Evolutionary conservation across 192 early-diverging fungal genomes (phyloP), one percentile per base, ranked within the genome.

Genomic region (Coemansia brasiliensis): DNA sequence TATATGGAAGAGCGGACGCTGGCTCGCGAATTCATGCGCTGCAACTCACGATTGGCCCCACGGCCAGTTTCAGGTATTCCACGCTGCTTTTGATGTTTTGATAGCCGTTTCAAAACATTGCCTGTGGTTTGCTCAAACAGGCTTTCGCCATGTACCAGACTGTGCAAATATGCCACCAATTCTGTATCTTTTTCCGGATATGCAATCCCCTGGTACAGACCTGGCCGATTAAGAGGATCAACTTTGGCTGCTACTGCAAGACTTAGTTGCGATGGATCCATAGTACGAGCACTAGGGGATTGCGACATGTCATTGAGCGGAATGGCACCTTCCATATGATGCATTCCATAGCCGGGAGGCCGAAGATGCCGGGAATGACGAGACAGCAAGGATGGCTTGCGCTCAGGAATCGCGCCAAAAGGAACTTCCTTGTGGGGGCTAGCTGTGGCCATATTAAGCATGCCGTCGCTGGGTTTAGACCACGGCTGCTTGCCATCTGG

Each of bases 1-100:
- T 79, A 79, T 2, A 79, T 65, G 2, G 75, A 79, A 27, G 75
- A 72, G 9, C 69, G 63, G 22, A 41, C 58, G 59, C 69, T 79
- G 37, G 22, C 41, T 22, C 51, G 44, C 26, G 58, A 61, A 11
- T 29, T 52, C 39, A 52, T 52, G 13, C 29, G 48, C 27, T 22
- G 38, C 38, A 60, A 39, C 20, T 25, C 18, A 21, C 13, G 53
- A 13, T 7, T 21, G 1, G 57, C 5, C 6, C 32, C 32, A 7
- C 32, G 32, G 18, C 51, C 24, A 4, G 37, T 13, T 6, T 43
- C 46, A 13, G 43, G 43, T 20, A 16, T n/a, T 7, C 9, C 43
- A 41, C 57, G 61, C 35, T 52, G 37, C 40, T 67, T 51, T 26
- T 63, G 69, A 42, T 68, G 57, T 37, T 63, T 50, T 10, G 70